Evolutionary conservation across 805 yeast genomes (phyloP).

Genomic region (Zygosaccharomyces kombuchaensis): DNA sequence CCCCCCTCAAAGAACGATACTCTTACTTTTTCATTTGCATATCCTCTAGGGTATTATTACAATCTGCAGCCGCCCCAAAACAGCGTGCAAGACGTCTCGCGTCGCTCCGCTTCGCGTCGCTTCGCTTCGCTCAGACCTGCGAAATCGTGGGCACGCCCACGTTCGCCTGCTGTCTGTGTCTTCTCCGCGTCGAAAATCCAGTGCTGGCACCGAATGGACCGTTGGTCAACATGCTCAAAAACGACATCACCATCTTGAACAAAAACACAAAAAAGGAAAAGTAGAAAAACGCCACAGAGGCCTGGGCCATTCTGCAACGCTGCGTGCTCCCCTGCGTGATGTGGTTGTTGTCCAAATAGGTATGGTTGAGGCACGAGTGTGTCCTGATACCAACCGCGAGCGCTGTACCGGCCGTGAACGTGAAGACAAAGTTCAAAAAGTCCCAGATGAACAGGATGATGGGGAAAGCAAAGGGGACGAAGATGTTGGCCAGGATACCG

Average conservation of each 20-base stretch:
- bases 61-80: neutral
- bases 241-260: slow-evolving; percentile 53
- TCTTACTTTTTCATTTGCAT: neutral
- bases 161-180: slow-evolving; percentile 48
- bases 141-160: slow-evolving; percentile 89
- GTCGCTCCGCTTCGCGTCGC: no score
- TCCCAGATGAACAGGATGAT: slow-evolving; percentile 68
- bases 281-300: slow-evolving; percentile 75
- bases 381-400: slow-evolving; percentile 84
- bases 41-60: neutral
- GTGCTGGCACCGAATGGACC: slow-evolving; percentile 25
- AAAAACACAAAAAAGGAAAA: slow-evolving; percentile 74
- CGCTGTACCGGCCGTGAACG: slow-evolving; percentile 92
- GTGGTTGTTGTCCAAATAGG: slow-evolving; percentile 59
- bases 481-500: slow-evolving; percentile 71
- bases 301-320: slow-evolving; percentile 96
- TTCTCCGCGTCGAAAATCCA: slow-evolving; percentile 35
- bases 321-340: slow-evolving; percentile 70
- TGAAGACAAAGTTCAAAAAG: slow-evolving; percentile 84
- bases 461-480: slow-evolving; percentile 81
- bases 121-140: slow-evolving; percentile 58
- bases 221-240: slow-evolving; percentile 46
- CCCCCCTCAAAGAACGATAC: neutral
- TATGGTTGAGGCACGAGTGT: slow-evolving; percentile 75
- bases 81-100: neutral